Evolutionary conservation across 2,329 filamentous ascomycete genomes (phyloP).

Genomic region (Orbilia quercus): DNA sequence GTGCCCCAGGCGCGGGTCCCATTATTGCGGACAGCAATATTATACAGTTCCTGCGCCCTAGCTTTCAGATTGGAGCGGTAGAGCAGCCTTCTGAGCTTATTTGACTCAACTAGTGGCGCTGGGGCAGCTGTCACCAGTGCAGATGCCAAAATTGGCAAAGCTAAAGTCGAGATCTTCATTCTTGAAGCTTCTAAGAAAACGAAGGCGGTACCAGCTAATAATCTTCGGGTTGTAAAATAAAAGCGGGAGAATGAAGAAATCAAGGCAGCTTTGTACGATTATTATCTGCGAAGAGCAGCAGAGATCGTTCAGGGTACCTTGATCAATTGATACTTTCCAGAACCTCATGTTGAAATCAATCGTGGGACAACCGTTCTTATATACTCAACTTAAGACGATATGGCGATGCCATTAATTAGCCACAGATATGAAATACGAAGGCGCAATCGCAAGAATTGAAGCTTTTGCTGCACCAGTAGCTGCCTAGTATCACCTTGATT

Average conservation of each 20-base stretch:
- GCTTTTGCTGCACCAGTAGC: constrained; percentile 30
- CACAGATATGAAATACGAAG: neutral
- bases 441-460: constrained; percentile 12
- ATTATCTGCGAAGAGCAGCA: too few species aligned
- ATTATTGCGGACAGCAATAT: constrained; percentile 63
- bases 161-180: constrained; percentile 50
- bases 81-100: constrained; percentile 64
- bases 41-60: constrained; percentile 65
- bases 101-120: constrained; percentile 62
- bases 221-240: constrained; percentile 1
- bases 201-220: neutral
- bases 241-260: too few species aligned
- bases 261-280: too few species aligned
- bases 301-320: too few species aligned
- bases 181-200: constrained; percentile 1
- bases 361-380: constrained; percentile 29
- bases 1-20: constrained; percentile 66
- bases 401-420: too few species aligned
- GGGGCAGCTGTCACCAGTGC: constrained; percentile 43
- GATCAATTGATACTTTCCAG: too few species aligned
- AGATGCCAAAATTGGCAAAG: constrained; percentile 45
- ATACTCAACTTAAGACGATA: constrained; percentile 11
- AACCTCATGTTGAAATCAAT: too few species aligned
- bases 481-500: constrained; percentile 53
- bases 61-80: constrained; percentile 64